These are phyloP conservation scores for Pseudocercospora fijiensis DNA, from an alignment of 2,329 filamentous ascomycete genomes.

Conservation along the genomic window DNA sequence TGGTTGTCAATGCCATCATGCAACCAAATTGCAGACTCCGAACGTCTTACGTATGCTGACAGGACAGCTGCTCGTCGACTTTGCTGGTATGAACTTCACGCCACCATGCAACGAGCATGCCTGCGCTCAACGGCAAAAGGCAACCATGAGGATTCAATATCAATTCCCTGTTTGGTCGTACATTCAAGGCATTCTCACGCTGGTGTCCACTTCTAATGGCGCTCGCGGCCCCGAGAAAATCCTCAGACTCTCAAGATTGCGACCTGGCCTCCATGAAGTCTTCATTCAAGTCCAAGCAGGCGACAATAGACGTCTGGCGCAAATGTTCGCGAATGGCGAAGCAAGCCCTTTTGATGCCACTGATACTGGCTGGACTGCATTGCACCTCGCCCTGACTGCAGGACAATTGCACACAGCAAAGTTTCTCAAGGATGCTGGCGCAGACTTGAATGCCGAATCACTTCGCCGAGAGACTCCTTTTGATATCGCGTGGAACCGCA, in stretches of 20 bases:
- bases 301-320: background rate
- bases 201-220: background rate
- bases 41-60: background rate
- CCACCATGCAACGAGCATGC: background rate
- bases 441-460: background rate
- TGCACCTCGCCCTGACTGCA: background rate
- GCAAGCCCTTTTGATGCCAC: background rate
- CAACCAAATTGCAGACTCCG: background rate
- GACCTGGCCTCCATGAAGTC: background rate
- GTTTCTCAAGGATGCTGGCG: background rate
- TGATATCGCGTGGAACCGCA: background rate
- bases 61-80: background rate
- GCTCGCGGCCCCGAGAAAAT: background rate
- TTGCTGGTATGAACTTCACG: background rate
- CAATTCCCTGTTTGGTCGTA: background rate
- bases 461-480: background rate
- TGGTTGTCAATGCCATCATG: background rate
- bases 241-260: background rate
- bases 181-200: background rate
- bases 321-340: background rate
- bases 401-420: background rate
- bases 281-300: background rate
- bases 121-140: background rate
- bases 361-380: background rate
- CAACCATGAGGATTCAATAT: background rate